Evolutionary conservation across 805 yeast species (phyloP), one percentile per base, ranked within the genome.

Genomic region (Blastobotrys mokoenaii): DNA sequence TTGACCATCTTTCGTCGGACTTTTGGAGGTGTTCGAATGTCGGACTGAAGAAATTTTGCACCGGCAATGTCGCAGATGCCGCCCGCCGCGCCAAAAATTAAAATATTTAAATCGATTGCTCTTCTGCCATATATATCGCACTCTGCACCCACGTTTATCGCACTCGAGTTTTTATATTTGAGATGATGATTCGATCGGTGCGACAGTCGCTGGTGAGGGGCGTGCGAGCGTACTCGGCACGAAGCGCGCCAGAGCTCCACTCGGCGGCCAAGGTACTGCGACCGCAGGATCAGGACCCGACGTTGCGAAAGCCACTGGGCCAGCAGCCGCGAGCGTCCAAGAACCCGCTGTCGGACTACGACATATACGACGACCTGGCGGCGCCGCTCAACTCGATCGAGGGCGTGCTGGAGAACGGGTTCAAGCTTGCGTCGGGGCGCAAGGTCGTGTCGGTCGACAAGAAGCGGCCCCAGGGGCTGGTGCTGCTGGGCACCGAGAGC

Each of bases 361-460:
- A 76, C 53, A 66, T 77, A 3, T 64, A 74, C 46, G 65, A 68
- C 56, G 67, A 68, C 57, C 71, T 18, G 52, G 64, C 48, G 2
- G 61, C 65, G 8, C 80, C 82, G 0, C 62, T 63, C 30, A 77
- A 77, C 54, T 73, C 72, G 53, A 67, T 77, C 35, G 77, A 73
- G 47, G 66, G 71, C 51, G 68, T 77, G 12, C 70, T 77, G 20
- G 52, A 60, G 4, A 73, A 81, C 54, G 80, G 87, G 1, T 77
- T 79, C 47, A 70, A 77, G 31, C 73, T 84, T 49, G 68, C 82
- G 2, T 75, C 74, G 48, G 74, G 74, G 48, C 60, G 70, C 44
- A 73, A 69, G 45, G 72, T 76, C 11, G 66, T 61, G 18, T 57
- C 46, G 14, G 38, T 34, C 17, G 44, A 41, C 2, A 31, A 48